Base-by-base conservation (phyloP, 345 rosid species). In the Euclidium syriacum region DNA sequence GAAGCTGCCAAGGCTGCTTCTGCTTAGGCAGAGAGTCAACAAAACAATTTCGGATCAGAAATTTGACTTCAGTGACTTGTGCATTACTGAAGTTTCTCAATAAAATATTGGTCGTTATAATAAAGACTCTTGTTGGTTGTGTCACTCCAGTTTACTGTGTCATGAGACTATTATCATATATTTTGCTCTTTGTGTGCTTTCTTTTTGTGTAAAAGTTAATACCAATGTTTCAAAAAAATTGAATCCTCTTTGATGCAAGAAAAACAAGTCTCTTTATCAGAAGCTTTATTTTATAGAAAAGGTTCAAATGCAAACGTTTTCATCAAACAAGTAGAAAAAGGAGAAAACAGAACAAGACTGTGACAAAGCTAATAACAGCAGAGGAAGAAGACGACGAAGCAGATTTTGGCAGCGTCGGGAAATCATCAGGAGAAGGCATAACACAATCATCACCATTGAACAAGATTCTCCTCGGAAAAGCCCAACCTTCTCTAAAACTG, bases 371-470 rank as follows among this genome's bases (percentile, higher is more conserved):
- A 22, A 44, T 5, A 30, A 18, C 20, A 12, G 44, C 38, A 24
- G 23, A 64, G 24, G 50, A 30, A 34, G 40, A 71, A 2, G 58
- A 59, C 9, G 23, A 46, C 44, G 11, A 38, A 14, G 35, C 81
- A 63, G 25, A 22, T 8, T 68, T 81, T 4, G 98, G 98, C 3
- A 88, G 80, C 46, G 65, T 72, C 0, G 96, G 96, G 51, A 78
- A 91, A 10, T 80, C 74, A 58, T 85, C 95, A 0, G 92, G 95
- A 20, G 71, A 76, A 5, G 98, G 96, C 96, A 91, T 86, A 3
- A 88, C 94, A 61, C 98, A 91, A 50, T 86, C 88, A 74, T 88
- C 95, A 1, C 98, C 98, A 53, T 91, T 81, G 42, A 88, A 91
- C 32, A 79, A 59, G 52, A 88, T 77, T 52, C 86, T 86, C 66